These are phyloP conservation scores for Lentinula raphanica DNA, from an alignment of 768 basidiomycete genomes.

Conservation along the genomic window DNA sequence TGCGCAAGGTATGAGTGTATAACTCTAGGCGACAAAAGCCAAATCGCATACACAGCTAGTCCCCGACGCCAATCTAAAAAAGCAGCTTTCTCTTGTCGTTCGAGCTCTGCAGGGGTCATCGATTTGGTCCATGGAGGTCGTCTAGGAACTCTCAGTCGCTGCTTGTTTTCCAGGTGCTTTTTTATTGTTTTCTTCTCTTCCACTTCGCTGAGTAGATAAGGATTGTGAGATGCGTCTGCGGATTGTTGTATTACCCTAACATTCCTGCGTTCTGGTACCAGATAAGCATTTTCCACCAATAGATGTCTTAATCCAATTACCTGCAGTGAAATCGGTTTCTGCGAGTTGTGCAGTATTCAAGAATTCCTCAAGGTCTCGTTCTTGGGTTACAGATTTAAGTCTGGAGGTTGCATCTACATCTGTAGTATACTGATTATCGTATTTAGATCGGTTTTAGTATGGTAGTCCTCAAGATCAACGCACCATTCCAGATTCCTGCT, in stretches of 20 bases:
- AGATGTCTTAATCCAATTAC: conserved; percentile 30
- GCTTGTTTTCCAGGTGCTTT: conserved; percentile 70
- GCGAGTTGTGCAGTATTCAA: conserved; percentile 92
- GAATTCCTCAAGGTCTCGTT: conserved; percentile 93
- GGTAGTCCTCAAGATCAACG: conserved; percentile 18
- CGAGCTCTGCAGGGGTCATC: conserved; percentile 74
- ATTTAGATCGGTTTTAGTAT: conserved; percentile 7
- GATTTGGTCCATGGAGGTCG: conserved; percentile 84
- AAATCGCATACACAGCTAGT: conserved; percentile 77
- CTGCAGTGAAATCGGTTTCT: conserved; percentile 93
- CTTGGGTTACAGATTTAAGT: conserved; percentile 91
- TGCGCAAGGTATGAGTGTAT: conserved; percentile 28
- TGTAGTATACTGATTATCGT: conserved; percentile 57
- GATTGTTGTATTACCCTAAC: conserved; percentile 70
- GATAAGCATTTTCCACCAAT: conserved; percentile 1
- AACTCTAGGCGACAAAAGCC: background rate
- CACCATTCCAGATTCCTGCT: conserved; percentile 64
- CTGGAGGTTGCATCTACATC: conserved; percentile 64
- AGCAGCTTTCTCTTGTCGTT: conserved; percentile 82
- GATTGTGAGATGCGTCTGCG: conserved; percentile 59
- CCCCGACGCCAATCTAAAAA: conserved; percentile 93
- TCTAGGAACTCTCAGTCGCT: conserved; percentile 79
- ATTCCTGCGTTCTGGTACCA: conserved; percentile 62
- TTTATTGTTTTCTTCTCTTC: conserved; percentile 74
- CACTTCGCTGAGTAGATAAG: conserved; percentile 75